Evolutionary conservation across 1,284 basidiomycete species (phyloP), one percentile per base, ranked within the genome.

Genomic region (Moesziomyces globuligerus): DNA sequence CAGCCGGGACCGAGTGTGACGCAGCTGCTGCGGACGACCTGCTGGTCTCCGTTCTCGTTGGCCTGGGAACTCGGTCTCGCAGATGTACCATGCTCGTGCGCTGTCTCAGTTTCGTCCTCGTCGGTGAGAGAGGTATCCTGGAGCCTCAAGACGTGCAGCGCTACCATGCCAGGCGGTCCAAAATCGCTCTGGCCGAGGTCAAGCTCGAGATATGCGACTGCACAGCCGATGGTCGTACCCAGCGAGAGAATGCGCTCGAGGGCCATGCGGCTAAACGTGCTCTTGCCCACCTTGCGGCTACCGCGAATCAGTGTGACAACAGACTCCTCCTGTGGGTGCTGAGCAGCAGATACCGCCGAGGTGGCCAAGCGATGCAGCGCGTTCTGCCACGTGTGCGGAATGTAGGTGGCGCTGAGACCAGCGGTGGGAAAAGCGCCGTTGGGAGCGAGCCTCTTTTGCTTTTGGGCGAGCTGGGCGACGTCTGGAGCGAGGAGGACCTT

Each of bases 171-270:
- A 0, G 90, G 90, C 3, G 92, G 90, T 0, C 90, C 91, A 80
- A 98, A 96, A 82, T 98, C 94, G 8, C 92, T 91, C 83, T 98
- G 95, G 10, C 95, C 95, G 3, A 93, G 76, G 83, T 98, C 95
- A 56, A 91, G 91, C 79, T 98, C 94, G 7, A 98, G 86, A 81
- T 89, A 96, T 0, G 93, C 93, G 3, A 97, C 92, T 18, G 86
- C 86, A 21, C 62, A 54, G 8, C 53, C 62, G 11, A 85, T 85
- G 81, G 89, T 90, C 5, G 9, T 13, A 8, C 46, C 40, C 32
- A 57, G 84, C 24, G 81, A 83, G 11, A 91, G 82, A 20, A 97
- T 84, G 7, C 84, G 84, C 77, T 97, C 95, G n/a, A 91, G 80
- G 3, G 92, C 78, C 5, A 88, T 88, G 44, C 90, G 86, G 0